These are phyloP conservation scores for Podospora appendiculata DNA, from an alignment of 495 filamentous ascomycete genomes.

Conservation along the genomic window DNA sequence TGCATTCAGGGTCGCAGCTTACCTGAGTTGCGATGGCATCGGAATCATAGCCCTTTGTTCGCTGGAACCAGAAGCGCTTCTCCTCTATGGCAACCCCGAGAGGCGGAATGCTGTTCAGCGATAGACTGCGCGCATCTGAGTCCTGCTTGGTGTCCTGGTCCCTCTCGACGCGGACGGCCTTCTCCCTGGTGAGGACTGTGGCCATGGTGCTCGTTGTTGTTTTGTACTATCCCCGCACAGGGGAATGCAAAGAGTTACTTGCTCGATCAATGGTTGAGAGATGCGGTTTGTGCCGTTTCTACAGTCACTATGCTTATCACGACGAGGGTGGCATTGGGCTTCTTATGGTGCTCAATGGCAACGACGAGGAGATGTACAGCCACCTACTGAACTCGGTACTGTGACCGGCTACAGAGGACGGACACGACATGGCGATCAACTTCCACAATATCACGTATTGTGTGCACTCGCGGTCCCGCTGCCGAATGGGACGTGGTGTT, in stretches of 20 bases:
- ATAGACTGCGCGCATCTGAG: conserved; percentile 9
- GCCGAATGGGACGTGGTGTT: neutral
- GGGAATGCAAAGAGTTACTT: neutral
- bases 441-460: conserved; percentile 6
- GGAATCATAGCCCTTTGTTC: conserved; percentile 33
- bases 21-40: conserved; percentile 50
- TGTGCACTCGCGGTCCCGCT: neutral
- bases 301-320: no score
- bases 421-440: conserved; percentile 1
- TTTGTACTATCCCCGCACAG: neutral
- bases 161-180: neutral
- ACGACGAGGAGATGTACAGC: neutral
- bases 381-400: neutral
- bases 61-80: conserved; percentile 40
- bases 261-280: neutral
- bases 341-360: neutral
- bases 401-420: neutral
- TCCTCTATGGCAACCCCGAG: conserved; percentile 30
- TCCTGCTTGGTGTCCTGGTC: conserved; percentile 4
- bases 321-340: no score
- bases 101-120: conserved; percentile 18
- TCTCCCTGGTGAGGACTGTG: conserved; percentile 12
- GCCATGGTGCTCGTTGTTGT: conserved; percentile 7
- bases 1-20: neutral
- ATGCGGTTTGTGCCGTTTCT: no score